phyloP scores from a whole-genome alignment of 139 green algal genomes.

The Edaphochlamys debaryana region DNA sequence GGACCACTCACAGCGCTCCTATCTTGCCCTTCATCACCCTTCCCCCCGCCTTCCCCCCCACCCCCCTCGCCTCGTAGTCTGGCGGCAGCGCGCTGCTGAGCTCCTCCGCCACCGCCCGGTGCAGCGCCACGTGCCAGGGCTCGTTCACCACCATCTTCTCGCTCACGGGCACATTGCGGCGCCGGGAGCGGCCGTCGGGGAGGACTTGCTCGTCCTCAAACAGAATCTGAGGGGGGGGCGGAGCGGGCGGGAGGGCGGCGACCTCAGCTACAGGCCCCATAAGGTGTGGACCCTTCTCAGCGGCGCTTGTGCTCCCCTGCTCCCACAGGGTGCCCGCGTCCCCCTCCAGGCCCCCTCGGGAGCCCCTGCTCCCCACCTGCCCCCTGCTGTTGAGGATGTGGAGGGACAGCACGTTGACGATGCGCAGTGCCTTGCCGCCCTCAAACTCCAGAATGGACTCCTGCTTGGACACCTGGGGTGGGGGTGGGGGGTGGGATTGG shows the following conservation, averaged over 20 bases:
- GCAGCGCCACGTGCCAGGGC: conserved; percentile 39
- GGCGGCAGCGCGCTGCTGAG: conserved; percentile 46
- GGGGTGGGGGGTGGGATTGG: no score
- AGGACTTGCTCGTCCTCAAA: conserved; percentile 62
- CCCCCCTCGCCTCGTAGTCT: conserved; percentile 45
- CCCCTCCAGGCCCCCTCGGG: neutral
- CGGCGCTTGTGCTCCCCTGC: no score
- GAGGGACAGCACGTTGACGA: conserved; percentile 49
- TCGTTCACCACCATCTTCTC: conserved; percentile 57
- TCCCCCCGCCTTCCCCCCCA: neutral
- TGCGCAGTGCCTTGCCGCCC: conserved; percentile 41
- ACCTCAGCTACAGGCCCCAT: neutral
- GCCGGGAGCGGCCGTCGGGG: conserved; percentile 48
- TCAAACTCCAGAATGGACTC: conserved; percentile 48
- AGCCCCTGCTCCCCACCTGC: conserved; percentile 13
- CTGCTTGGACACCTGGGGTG: conserved; percentile 27
- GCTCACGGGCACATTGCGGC: conserved; percentile 47
- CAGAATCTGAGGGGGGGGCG: conserved; percentile 29
- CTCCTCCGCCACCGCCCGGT: conserved; percentile 52
- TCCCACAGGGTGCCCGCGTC: neutral
- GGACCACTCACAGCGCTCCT: neutral
- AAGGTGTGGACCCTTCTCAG: no score
- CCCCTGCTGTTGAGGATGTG: conserved; percentile 44
- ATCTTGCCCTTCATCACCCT: neutral
- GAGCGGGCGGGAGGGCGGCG: neutral